Base-by-base conservation (phyloP, 2,329 filamentous ascomycete species). In the Penicillium griseofulvum region DNA sequence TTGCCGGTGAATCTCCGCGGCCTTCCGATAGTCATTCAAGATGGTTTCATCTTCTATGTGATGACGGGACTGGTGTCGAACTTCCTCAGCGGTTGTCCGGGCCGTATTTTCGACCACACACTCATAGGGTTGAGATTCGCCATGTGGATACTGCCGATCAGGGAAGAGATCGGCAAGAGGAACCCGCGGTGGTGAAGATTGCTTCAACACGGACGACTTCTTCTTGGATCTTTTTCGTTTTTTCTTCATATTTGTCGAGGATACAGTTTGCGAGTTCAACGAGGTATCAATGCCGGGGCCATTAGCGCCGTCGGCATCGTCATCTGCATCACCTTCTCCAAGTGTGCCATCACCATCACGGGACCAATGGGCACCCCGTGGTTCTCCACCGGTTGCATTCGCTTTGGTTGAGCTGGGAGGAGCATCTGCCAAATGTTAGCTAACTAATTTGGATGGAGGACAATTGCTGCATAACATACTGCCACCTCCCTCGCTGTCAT, bases 1-100 rank as follows among this genome's bases (percentile, higher is more conserved):
- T 66, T 84, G 78, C 42, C 81, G 76, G 65, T 84, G 82, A 43
- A 81, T 73, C 62, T 84, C 82, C 0, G 81, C 82, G 10, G 80
- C 82, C 66, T 83, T 76, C 45, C 82, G 80, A 66, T 84, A 84
- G 54, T 84, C 75, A 24, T 69, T 71, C 22, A 84, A 71, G 61
- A 82, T 83, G 12, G 71, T 73, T 22, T 75, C 71, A 56, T 81
- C 78, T 63, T 77, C 71, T 50, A 74, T 70, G 50, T 76, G 70
- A 14, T 69, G 37, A n/a, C 68, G 68, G 12, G 68, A 62, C 19
- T 76, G 57, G 55, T 79, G 72, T 31, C 78, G 73, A 48, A 73
- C 64, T 68, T 82, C 80, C 59, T 80, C 78, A 55, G 65, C 72
- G 2, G 78, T 80, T 4, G 75, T 80, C 28, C 78, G 77, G 45